A percentile compares a stretch with the other conserved stretches of the same genome.
These are phyloP conservation scores for Cutaneotrichosporon curvatum DNA, from an alignment of 1,284 basidiomycete genomes.

Conservation along the genomic window DNA sequence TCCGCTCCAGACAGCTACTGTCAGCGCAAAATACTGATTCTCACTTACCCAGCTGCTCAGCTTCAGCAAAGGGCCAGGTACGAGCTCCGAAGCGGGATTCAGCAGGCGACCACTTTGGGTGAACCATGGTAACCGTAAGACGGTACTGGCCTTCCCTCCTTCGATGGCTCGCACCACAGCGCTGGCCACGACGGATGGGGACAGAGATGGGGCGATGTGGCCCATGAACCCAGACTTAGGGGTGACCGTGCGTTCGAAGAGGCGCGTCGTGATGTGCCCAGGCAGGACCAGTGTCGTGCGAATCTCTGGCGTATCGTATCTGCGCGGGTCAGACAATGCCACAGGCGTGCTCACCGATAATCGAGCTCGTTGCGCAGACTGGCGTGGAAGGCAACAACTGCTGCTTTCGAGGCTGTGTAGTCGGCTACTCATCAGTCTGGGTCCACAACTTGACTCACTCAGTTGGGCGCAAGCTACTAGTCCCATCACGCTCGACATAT, in stretches of 20 bases:
- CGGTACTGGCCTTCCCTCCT: conserved; percentile 59
- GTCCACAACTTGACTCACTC: conserved; percentile 52
- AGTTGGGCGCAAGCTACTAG: conserved; percentile 68
- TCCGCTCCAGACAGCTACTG: conserved; percentile 34
- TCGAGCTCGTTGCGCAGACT: conserved; percentile 78
- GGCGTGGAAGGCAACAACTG: conserved; percentile 65
- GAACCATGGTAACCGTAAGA: conserved; percentile 58
- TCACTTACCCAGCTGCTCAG: conserved; percentile 36
- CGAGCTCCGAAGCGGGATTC: conserved; percentile 25
- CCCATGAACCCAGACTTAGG: conserved; percentile 54
- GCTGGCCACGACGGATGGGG: conserved; percentile 68
- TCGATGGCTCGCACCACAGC: conserved; percentile 71
- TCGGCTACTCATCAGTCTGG: conserved; percentile 54
- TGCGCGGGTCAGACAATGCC: conserved; percentile 35
- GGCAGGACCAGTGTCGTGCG: conserved; percentile 74
- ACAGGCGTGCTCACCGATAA: conserved; percentile 49
- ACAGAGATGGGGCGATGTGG: conserved; percentile 68
- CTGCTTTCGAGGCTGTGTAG: conserved; percentile 83
- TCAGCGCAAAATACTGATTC: too few species aligned
- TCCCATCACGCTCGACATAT: conserved; percentile 72
- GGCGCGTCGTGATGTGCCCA: conserved; percentile 63
- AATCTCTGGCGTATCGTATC: conserved; percentile 64
- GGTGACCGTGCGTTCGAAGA: conserved; percentile 60
- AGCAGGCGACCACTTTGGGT: conserved; percentile 31
- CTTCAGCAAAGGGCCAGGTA: conserved; percentile 36